A percentile compares a stretch with the other conserved stretches of the same genome.
Evolutionary conservation across 2,329 filamentous ascomycete species (phyloP).

Genomic region (Teratosphaeria nubilosa): DNA sequence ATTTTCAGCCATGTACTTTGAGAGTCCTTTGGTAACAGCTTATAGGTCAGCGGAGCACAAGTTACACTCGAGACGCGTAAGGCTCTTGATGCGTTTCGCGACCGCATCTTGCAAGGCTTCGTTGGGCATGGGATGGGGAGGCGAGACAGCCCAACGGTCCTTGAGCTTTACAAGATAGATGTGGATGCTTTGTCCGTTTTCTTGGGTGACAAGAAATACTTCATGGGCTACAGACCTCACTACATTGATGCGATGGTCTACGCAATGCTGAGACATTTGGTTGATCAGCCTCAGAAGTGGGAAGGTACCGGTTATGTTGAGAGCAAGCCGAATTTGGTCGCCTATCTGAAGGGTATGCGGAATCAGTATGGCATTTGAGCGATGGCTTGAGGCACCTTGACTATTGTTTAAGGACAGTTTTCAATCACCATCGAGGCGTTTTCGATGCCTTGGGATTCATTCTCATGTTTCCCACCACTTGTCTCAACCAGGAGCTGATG

Average conservation of each 20-base stretch:
- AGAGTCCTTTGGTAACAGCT: background rate
- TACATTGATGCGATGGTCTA: constrained; percentile 3
- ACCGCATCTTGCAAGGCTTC: constrained; percentile 3
- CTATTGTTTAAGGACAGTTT: background rate
- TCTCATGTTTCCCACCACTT: background rate
- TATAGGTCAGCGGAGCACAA: constrained; percentile 1
- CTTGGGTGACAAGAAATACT: constrained; percentile 3
- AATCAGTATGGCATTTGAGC: background rate
- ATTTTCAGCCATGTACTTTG: background rate
- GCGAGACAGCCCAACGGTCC: background rate
- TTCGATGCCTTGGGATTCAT: background rate
- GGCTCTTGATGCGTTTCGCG: constrained; percentile 5
- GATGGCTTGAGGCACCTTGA: background rate
- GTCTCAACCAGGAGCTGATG: background rate
- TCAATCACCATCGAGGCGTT: background rate
- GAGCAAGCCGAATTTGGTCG: constrained; percentile 3
- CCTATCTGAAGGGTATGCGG: constrained; percentile 5
- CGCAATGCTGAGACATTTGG: constrained; percentile 5
- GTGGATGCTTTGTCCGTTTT: constrained; percentile 5
- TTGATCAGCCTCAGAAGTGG: constrained; percentile 8
- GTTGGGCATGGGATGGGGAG: constrained; percentile 6
- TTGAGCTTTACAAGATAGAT: constrained; percentile 4
- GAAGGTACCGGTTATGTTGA: constrained; percentile 5
- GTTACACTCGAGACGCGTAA: constrained; percentile 1
- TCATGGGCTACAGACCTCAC: background rate